Evolutionary conservation across 2,329 filamentous ascomycete species (phyloP).

Genomic region (Phaeosphaeria sp.): DNA sequence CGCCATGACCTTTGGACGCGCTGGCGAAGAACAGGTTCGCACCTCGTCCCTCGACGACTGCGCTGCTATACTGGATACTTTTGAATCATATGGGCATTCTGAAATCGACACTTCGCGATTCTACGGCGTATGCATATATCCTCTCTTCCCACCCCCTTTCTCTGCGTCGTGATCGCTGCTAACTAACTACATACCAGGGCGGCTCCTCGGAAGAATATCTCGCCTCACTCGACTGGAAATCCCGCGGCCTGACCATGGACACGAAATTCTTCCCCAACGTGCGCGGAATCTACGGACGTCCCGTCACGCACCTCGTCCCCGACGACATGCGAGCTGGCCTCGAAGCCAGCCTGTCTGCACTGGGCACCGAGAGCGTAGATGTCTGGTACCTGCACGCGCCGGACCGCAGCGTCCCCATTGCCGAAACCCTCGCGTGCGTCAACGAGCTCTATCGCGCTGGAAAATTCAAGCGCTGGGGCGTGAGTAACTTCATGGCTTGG

Average conservation of each 20-base stretch:
- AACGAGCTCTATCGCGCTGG: constrained; percentile 56
- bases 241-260: constrained; percentile 50
- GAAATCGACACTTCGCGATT: constrained; percentile 50
- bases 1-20: constrained; percentile 48
- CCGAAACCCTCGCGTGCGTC: constrained; percentile 56
- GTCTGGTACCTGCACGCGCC: constrained; percentile 57
- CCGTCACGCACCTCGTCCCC: constrained; percentile 30
- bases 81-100: constrained; percentile 39
- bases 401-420: constrained; percentile 51
- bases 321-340: constrained; percentile 45
- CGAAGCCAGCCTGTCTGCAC: constrained; percentile 45
- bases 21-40: constrained; percentile 25
- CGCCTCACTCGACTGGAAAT: constrained; percentile 47
- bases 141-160: background rate
- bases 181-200: background rate
- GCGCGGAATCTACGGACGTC: constrained; percentile 32
- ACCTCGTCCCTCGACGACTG: constrained; percentile 21
- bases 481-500: constrained; percentile 54
- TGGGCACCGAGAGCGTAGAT: constrained; percentile 47
- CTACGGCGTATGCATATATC: constrained; percentile 33
- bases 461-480: constrained; percentile 53
- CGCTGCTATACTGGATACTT: constrained; percentile 36
- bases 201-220: constrained; percentile 52
- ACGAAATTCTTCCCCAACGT: constrained; percentile 53
- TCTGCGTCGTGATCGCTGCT: background rate